Evolutionary conservation across 495 filamentous ascomycete genomes (phyloP).

Genomic region (Penicillium bovifimosum): DNA sequence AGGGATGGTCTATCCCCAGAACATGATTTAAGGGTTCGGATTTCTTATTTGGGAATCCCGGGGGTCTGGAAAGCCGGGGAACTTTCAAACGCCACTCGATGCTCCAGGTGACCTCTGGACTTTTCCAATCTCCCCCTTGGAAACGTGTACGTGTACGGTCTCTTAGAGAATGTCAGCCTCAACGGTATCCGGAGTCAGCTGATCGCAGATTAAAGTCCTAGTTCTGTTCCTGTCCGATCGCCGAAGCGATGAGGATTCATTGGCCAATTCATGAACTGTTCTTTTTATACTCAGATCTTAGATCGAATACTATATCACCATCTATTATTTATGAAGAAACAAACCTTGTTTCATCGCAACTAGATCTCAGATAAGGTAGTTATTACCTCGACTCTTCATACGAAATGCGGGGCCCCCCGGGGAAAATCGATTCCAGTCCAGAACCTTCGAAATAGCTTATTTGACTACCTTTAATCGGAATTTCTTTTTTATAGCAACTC

Average conservation of each 20-base stretch:
- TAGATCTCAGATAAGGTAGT: too few relatives aligned
- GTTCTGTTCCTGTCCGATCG: constrained; percentile 2
- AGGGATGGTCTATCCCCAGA: not conserved
- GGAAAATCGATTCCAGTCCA: not conserved
- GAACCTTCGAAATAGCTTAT: not conserved
- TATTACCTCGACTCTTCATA: not conserved
- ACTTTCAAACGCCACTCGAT: constrained; percentile 1
- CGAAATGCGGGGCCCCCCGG: not conserved
- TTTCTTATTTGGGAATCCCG: constrained; percentile 5
- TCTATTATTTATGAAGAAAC: too few relatives aligned
- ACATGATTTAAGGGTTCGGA: constrained; percentile 5
- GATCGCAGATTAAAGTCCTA: not conserved
- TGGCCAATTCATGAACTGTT: not conserved
- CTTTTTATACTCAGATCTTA: not conserved
- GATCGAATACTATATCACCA: not conserved
- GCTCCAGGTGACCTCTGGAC: not conserved
- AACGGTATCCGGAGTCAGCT: constrained; percentile 3
- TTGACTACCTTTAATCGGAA: not conserved
- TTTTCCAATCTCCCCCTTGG: not conserved
- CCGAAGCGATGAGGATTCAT: constrained; percentile 1
- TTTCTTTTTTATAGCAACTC: too few relatives aligned
- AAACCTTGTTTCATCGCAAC: too few relatives aligned
- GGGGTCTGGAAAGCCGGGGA: constrained; percentile 1
- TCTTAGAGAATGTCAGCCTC: constrained; percentile 3
- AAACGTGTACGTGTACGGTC: not conserved